A percentile compares a stretch with the other conserved stretches of the same genome.
phyloP scores from a whole-genome alignment of 1,284 basidiomycete species.

The Cutaneotrichosporon sp. region DNA sequence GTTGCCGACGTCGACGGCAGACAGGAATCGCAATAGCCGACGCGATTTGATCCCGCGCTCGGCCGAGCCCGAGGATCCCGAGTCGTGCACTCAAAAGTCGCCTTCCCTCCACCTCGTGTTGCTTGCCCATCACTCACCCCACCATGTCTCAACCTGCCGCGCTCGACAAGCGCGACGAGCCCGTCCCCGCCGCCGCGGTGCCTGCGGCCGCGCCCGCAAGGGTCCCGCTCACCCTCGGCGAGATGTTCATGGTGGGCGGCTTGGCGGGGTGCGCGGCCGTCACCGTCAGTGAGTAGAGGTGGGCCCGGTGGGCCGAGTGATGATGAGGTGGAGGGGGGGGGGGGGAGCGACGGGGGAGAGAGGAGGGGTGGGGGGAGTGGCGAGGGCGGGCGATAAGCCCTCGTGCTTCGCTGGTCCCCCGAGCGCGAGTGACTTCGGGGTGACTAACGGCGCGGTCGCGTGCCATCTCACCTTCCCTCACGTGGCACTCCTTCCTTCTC shows the following conservation, averaged over 20 bases:
- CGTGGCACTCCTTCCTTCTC: too few species aligned
- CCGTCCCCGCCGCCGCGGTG: not conserved
- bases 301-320: too few species aligned
- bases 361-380: not conserved
- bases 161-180: not conserved
- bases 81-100: not conserved
- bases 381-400: too few species aligned
- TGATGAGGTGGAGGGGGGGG: not conserved
- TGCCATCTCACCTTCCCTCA: too few species aligned
- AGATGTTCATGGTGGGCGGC: constrained; percentile 83
- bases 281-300: constrained; percentile 55
- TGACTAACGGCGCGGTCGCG: too few species aligned
- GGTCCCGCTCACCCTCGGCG: constrained; percentile 54
- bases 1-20: not conserved
- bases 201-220: too few species aligned
- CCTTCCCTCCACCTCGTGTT: not conserved
- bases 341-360: not conserved
- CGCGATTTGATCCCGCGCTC: constrained; percentile 4
- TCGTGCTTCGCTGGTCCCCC: too few species aligned
- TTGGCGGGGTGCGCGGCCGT: constrained; percentile 86
- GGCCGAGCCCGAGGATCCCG: constrained; percentile 4
- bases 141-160: not conserved
- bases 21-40: not conserved
- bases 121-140: not conserved
- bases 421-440: too few species aligned